Conservation (phyloP, 106 monocot genomes). For the Phalaenopsis aphrodite region DNA sequence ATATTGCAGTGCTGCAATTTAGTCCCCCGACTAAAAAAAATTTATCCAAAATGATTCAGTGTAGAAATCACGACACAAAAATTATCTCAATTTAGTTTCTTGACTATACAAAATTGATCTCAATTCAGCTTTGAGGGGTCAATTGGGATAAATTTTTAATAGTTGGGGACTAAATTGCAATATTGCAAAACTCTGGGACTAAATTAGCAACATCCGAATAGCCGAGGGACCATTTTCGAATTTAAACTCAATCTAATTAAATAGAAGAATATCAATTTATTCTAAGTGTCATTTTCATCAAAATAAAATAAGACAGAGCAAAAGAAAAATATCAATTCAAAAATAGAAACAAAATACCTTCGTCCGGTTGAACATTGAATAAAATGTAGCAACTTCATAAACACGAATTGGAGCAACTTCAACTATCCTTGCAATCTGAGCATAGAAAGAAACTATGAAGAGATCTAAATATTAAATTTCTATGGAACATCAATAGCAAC, state of each 20-base stretch:
- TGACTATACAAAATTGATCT: no score
- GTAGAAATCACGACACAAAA: no score
- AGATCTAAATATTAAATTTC: neutral
- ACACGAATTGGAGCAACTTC: constrained; percentile 94
- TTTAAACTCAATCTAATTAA: neutral
- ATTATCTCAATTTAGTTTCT: no score
- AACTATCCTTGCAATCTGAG: constrained; percentile 76
- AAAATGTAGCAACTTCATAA: constrained; percentile 97
- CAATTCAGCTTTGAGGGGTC: no score
- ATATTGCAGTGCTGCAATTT: no score
- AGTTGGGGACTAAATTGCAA: no score
- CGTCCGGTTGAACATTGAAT: constrained; percentile 93
- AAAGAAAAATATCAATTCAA: constrained; percentile 4
- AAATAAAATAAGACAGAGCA: neutral
- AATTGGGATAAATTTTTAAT: no score
- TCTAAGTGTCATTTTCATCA: neutral
- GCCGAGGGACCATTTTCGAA: no score
- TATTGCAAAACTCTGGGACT: no score
- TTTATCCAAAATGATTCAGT: no score
- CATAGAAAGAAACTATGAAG: neutral
- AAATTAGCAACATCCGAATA: no score
- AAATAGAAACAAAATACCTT: constrained; percentile 26
- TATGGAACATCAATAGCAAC: neutral
- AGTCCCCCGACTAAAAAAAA: no score
- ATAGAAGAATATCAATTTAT: constrained; percentile 6